Conservation (phyloP, 2,329 filamentous ascomycete genomes). For the Hawksworthiomyces lignivorus region DNA sequence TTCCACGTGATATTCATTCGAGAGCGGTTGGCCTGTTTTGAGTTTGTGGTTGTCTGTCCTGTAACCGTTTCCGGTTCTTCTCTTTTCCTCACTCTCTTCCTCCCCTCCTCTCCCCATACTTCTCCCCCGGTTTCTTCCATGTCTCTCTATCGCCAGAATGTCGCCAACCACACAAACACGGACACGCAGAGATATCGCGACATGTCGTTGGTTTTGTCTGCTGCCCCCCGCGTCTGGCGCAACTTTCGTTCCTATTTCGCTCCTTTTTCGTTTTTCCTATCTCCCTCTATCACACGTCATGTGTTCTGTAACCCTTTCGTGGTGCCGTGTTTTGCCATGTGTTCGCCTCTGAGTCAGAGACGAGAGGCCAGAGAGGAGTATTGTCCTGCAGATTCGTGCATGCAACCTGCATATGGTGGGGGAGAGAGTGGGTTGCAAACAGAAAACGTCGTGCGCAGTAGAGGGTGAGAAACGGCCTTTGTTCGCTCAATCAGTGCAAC, state of each 20-base stretch:
- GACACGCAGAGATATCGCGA: background rate
- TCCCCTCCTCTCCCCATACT: no score
- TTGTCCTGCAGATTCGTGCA: background rate
- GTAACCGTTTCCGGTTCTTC: no score
- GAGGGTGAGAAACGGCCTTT: no score
- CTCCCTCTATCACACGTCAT: no score
- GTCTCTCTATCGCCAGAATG: constrained; percentile 6
- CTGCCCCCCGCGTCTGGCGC: constrained; percentile 2
- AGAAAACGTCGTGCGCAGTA: no score
- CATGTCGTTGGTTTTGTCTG: background rate
- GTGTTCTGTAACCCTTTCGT: no score
- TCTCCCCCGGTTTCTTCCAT: no score
- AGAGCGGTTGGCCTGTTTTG: no score
- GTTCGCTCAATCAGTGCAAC: no score
- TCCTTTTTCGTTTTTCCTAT: background rate
- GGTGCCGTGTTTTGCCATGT: constrained; percentile 2
- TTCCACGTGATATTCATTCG: no score
- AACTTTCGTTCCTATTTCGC: background rate
- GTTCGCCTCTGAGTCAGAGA: constrained; percentile 9
- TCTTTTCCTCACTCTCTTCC: no score
- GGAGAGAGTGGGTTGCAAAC: background rate
- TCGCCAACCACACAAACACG: constrained; percentile 4
- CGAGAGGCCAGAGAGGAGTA: background rate
- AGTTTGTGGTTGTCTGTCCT: no score
- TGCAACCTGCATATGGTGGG: background rate